These are phyloP conservation scores for Dalbergia oliveri DNA, from an alignment of 306 rosid genomes.

Conservation along the genomic window DNA sequence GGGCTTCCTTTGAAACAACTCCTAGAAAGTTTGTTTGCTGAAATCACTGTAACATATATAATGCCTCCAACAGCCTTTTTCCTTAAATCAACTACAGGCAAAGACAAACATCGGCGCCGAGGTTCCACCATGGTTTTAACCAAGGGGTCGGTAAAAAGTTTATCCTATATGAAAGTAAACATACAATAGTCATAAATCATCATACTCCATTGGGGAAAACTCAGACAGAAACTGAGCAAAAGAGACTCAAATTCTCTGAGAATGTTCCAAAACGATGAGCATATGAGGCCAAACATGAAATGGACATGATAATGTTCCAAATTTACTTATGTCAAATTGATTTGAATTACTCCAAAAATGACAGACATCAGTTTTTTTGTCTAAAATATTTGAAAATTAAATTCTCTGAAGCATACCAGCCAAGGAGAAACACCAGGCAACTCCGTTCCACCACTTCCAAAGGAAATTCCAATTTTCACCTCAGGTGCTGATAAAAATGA, in stretches of 20 bases:
- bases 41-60: slow-evolving; percentile 73
- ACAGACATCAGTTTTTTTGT: neutral
- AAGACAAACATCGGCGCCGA: slow-evolving; percentile 73
- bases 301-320: neutral
- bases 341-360: slow-evolving; percentile 23
- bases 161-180: slow-evolving; percentile 57
- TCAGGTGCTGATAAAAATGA: slow-evolving; percentile 79
- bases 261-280: neutral
- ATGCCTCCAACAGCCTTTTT: slow-evolving; percentile 79
- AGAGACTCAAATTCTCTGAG: slow-evolving; percentile 23
- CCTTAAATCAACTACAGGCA: slow-evolving; percentile 69
- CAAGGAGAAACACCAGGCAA: slow-evolving; percentile 85
- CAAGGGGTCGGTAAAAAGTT: slow-evolving; percentile 69
- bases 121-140: slow-evolving; percentile 89
- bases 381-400: slow-evolving; percentile 8
- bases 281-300: neutral
- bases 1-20: slow-evolving; percentile 63
- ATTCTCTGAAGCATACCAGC: slow-evolving; percentile 65
- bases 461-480: slow-evolving; percentile 84
- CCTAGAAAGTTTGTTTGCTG: slow-evolving; percentile 71
- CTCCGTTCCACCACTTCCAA: slow-evolving; percentile 92
- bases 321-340: neutral
- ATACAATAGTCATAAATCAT: slow-evolving; percentile 9
- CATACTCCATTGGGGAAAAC: neutral
- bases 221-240: neutral